Percentiles rank a stretch among this genome's conserved stretches.
These are phyloP conservation scores for Xerocomus brunneocitrinus DNA, from an alignment of 768 basidiomycete species.

Conservation along the genomic window DNA sequence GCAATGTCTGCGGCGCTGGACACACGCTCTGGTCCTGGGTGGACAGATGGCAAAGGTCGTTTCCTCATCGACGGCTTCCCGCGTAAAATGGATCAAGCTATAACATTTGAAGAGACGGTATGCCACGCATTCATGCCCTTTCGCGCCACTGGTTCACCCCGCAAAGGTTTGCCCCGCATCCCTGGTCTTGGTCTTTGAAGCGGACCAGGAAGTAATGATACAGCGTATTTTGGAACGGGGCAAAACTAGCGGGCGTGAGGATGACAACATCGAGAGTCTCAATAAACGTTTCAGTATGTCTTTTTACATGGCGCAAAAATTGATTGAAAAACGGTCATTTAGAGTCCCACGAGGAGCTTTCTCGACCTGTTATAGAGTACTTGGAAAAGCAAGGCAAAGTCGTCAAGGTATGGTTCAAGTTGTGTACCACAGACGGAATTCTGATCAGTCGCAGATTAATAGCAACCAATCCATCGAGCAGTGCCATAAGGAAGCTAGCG, in stretches of 20 bases:
- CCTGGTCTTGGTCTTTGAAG: slow-evolving; percentile 80
- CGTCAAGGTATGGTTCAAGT: slow-evolving; percentile 51
- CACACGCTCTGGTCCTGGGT: slow-evolving; percentile 44
- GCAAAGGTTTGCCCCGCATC: slow-evolving; percentile 74
- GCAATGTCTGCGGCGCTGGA: slow-evolving; percentile 73
- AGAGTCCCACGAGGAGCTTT: slow-evolving; percentile 84
- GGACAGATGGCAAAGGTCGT: slow-evolving; percentile 69
- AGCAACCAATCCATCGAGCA: slow-evolving; percentile 63
- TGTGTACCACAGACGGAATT: background rate
- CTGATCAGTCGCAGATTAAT: slow-evolving; percentile 50
- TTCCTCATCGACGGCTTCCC: slow-evolving; percentile 98
- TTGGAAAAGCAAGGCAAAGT: slow-evolving; percentile 68
- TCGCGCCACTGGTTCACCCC: background rate
- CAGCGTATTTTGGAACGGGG: slow-evolving; percentile 81
- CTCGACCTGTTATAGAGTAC: slow-evolving; percentile 91
- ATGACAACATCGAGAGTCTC: slow-evolving; percentile 92
- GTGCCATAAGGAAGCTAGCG: slow-evolving; percentile 60
- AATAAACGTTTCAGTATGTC: slow-evolving; percentile 90
- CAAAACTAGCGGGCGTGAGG: slow-evolving; percentile 92
- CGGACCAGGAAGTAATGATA: slow-evolving; percentile 85
- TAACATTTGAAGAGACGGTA: slow-evolving; percentile 85
- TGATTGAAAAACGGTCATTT: background rate
- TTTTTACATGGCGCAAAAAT: background rate
- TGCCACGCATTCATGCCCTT: slow-evolving; percentile 16
- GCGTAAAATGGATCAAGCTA: slow-evolving; percentile 96